Evolutionary conservation across 495 filamentous ascomycete species (phyloP), one percentile per base, ranked within the genome.

Genomic region (Penicillium riverlandense): DNA sequence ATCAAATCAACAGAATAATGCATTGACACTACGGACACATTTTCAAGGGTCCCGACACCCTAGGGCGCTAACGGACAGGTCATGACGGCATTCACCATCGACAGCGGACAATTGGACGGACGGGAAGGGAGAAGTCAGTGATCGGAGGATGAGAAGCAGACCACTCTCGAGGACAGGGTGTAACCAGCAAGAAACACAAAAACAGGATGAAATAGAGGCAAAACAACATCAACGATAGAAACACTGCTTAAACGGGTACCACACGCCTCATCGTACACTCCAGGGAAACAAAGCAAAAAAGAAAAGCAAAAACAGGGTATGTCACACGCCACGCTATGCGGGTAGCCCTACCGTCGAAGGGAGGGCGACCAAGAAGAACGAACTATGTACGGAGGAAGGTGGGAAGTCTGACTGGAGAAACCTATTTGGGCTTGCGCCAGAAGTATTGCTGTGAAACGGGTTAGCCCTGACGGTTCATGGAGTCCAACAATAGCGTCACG

Each of bases 391-490:
- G 58, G 53, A 62, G 54, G 66, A 65, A 44, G 50, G 46, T 51
- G 29, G 48, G 22, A 22, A 22, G 22, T 22, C 22, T 4, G 22
- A 22, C 22, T 2, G 22, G 22, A 22, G 22, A 22, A 22, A 4
- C 57, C 58, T 58, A 74, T 71, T 83, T 83, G 32, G 88, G 88
- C 55, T 85, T 84, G 58, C 85, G 86, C 88, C 88, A 95, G 69
- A 83, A 95, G 63, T 95, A 92, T 95, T 92, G 88, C 88, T 95
- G 43, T 37, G 45, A 41, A 55, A 22, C 22, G 51, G 11, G 48
- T 58, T 44, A 62, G 47, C 37, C 22, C 4, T 22, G 6, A 22
- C 15, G 15, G 15, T 22, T 22, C 22, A 22, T 3, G 22, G 22
- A 22, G 4, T 22, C 22, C 22, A 22, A 22, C 4, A 22, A 3